Percentiles rank a stretch among this genome's conserved stretches.
phyloP scores from a whole-genome alignment of 257 asterid genomes.

The Solanum sparsipilum region DNA sequence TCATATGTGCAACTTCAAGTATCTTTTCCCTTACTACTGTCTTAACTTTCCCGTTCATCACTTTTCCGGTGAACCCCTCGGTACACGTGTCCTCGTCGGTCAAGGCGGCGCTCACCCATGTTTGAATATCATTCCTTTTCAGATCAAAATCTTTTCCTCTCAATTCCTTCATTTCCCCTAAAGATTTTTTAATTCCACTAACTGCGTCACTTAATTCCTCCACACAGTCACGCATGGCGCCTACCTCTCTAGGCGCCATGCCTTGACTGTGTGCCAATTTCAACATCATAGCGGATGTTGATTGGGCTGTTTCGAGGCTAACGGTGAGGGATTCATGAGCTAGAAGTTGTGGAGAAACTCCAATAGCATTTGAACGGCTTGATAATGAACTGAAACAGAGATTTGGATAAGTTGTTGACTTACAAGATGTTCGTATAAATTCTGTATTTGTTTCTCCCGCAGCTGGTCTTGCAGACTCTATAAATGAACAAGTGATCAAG shows the following conservation, averaged over 20 bases:
- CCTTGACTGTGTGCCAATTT: neutral
- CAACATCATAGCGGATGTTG: neutral
- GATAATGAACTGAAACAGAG: neutral
- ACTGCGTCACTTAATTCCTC: slow-evolving; percentile 28
- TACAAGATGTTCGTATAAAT: neutral
- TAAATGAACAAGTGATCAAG: neutral
- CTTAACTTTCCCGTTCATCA: neutral
- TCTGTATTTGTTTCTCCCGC: neutral
- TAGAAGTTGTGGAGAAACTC: neutral
- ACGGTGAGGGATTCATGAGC: neutral
- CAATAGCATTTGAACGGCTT: neutral
- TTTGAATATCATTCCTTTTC: slow-evolving; percentile 24
- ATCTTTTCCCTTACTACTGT: slow-evolving; percentile 3
- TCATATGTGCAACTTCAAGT: slow-evolving; percentile 17
- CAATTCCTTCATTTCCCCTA: slow-evolving; percentile 8
- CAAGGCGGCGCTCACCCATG: slow-evolving; percentile 52
- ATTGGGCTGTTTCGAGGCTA: neutral
- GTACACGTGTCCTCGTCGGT: slow-evolving; percentile 38
- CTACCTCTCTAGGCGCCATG: slow-evolving; percentile 10
- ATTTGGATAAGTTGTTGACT: neutral
- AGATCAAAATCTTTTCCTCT: slow-evolving; percentile 7
- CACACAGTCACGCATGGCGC: slow-evolving; percentile 23
- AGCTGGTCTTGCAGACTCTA: neutral
- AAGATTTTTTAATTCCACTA: slow-evolving; percentile 6
- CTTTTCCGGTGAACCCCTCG: slow-evolving; percentile 23